Conservation (phyloP, 2,329 filamentous ascomycete species). For the Trichoderma sp. region DNA sequence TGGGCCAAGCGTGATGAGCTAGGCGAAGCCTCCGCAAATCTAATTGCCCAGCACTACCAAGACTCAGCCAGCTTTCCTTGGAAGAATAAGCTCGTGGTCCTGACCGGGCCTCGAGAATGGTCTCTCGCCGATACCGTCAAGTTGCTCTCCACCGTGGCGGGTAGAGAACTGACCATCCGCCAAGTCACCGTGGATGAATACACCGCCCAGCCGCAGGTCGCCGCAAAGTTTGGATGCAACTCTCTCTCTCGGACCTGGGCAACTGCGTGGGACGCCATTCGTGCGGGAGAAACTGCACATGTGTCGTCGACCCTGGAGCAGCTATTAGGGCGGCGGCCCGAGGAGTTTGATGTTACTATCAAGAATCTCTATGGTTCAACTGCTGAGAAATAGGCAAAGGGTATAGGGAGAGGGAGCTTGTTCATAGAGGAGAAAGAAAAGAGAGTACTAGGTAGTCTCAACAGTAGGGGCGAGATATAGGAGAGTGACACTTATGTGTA, state of each 20-base stretch:
- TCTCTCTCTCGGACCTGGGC: constrained; percentile 2
- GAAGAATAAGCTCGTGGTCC: background rate
- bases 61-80: background rate
- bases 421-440: background rate
- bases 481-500: background rate
- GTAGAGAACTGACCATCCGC: background rate
- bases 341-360: constrained; percentile 3
- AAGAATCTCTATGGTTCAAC: background rate
- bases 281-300: background rate
- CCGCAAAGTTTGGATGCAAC: background rate
- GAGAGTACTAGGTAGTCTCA: background rate
- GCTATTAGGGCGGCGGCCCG: background rate
- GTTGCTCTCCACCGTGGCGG: background rate
- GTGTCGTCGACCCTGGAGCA: constrained; percentile 4
- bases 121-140: constrained; percentile 10
- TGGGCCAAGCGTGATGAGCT: constrained; percentile 12
- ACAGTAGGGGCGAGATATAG: background rate
- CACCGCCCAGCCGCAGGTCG: background rate
- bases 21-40: background rate
- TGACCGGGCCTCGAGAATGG: constrained; percentile 9
- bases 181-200: constrained; percentile 5
- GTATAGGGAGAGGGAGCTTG: background rate
- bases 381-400: background rate
- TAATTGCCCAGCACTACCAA: background rate
- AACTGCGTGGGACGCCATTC: constrained; percentile 12